Conservation (phyloP, 192 early-diverging fungal genomes). For the Mortierella antarctica region DNA sequence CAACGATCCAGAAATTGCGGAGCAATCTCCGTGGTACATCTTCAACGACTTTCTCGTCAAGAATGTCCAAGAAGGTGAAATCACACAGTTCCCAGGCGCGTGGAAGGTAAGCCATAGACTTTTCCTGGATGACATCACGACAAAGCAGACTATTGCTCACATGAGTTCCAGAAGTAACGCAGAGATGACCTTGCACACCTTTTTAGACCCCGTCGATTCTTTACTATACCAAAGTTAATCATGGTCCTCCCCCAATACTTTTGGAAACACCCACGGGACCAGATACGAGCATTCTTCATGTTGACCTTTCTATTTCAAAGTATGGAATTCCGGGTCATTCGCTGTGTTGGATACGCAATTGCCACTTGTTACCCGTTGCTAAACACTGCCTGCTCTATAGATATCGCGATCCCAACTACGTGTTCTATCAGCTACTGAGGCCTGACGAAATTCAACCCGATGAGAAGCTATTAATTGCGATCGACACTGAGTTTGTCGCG, state of each 20-base stretch:
- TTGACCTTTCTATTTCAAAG: slow-evolving; percentile 71
- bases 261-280: slow-evolving; percentile 50
- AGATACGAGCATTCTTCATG: slow-evolving; percentile 65
- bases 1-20: slow-evolving; percentile 52
- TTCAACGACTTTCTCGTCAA: slow-evolving; percentile 98
- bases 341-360: no score
- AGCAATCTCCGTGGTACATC: slow-evolving; percentile 77
- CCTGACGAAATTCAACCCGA: slow-evolving; percentile 70
- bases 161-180: background rate
- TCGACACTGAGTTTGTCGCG: slow-evolving; percentile 98
- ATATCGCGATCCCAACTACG: slow-evolving; percentile 58
- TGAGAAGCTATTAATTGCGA: slow-evolving; percentile 77
- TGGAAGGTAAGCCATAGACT: slow-evolving; percentile 58
- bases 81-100: slow-evolving; percentile 62
- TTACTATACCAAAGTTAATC: slow-evolving; percentile 72
- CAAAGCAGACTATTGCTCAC: background rate
- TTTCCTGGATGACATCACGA: background rate
- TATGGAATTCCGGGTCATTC: slow-evolving; percentile 21
- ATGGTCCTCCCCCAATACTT: slow-evolving; percentile 62
- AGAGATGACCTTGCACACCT: background rate
- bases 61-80: slow-evolving; percentile 72
- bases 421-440: slow-evolving; percentile 61
- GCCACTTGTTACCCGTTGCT: no score
- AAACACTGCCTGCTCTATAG: slow-evolving; percentile 9
- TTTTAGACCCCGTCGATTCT: slow-evolving; percentile 72